Percentiles rank a stretch among this genome's conserved stretches.
Conservation (phyloP, 1,284 basidiomycete genomes). For the Ganoderma sinense region DNA sequence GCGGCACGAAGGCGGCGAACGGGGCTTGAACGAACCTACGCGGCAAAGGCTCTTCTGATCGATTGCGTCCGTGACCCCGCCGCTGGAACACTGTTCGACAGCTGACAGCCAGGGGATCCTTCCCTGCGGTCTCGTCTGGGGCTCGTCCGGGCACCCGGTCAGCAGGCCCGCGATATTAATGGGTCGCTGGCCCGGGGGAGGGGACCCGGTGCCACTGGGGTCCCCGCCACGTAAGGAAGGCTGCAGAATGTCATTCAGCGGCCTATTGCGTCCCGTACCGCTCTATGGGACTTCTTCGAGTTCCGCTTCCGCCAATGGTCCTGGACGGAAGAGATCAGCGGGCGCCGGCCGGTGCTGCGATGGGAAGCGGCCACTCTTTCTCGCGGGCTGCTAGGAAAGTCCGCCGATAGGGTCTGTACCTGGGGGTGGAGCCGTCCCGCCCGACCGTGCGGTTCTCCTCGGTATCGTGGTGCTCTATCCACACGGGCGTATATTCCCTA, state of each 20-base stretch:
- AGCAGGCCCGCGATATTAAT: constrained; percentile 24
- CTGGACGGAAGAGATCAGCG: constrained; percentile 1
- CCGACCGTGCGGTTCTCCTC: not conserved
- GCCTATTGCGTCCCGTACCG: not conserved
- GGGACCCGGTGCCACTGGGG: not conserved
- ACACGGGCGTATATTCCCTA: not conserved
- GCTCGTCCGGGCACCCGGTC: constrained; percentile 15
- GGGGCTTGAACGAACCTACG: constrained; percentile 15
- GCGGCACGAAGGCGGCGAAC: constrained; percentile 28
- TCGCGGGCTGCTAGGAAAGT: constrained; percentile 6
- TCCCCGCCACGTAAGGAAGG: constrained; percentile 5
- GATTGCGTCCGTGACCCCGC: constrained; percentile 10
- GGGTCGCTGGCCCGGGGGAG: constrained; percentile 11
- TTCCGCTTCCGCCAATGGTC: constrained; percentile 4
- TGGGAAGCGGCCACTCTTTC: constrained; percentile 7
- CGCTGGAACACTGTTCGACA: constrained; percentile 12
- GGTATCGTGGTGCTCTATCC: not conserved
- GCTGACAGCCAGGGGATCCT: constrained; percentile 15
- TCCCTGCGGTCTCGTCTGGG: constrained; percentile 14
- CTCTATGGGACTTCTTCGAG: constrained; percentile 2
- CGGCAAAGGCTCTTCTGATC: constrained; percentile 11
- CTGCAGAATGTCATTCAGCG: not conserved
- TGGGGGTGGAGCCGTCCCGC: not conserved
- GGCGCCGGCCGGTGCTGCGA: constrained; percentile 1
- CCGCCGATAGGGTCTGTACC: constrained; percentile 10